Evolutionary conservation across 108 stramenopile genomes (phyloP).

Genomic region (Pseudonitzschia multistriata): DNA sequence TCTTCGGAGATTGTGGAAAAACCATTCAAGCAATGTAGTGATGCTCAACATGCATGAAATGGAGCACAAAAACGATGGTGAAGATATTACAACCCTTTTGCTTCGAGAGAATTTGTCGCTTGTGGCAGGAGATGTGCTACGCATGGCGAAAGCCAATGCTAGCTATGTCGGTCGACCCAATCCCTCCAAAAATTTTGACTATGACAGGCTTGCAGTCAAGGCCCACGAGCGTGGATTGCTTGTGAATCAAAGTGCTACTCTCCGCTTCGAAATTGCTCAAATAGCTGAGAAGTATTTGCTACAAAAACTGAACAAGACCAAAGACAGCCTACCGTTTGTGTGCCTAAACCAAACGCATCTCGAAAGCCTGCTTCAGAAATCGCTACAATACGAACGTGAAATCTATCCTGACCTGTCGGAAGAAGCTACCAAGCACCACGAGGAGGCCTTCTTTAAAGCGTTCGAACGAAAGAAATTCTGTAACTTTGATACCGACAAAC

Average conservation of each 20-base stretch:
- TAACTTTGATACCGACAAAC: conserved; percentile 4
- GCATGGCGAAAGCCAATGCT: neutral
- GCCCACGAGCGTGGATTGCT: conserved; percentile 8
- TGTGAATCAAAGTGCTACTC: neutral
- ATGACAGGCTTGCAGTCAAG: neutral
- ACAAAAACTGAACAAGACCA: neutral
- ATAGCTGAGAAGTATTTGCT: neutral
- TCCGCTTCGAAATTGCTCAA: neutral
- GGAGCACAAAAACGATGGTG: neutral
- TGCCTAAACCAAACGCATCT: conserved; percentile 3
- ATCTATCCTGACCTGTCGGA: neutral
- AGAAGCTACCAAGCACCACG: neutral
- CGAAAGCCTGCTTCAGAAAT: neutral
- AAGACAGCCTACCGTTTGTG: neutral
- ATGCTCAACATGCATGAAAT: conserved; percentile 4
- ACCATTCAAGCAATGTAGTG: neutral
- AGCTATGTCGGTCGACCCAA: conserved; percentile 7
- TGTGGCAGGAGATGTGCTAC: neutral
- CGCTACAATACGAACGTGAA: neutral
- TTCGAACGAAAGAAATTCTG: neutral
- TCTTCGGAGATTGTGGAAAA: neutral
- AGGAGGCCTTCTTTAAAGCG: neutral
- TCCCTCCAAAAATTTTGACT: neutral
- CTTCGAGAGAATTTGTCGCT: neutral
- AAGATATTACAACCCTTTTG: neutral